phyloP scores from a whole-genome alignment of 2,329 filamentous ascomycete species.

The Lecanicillium sp. region DNA sequence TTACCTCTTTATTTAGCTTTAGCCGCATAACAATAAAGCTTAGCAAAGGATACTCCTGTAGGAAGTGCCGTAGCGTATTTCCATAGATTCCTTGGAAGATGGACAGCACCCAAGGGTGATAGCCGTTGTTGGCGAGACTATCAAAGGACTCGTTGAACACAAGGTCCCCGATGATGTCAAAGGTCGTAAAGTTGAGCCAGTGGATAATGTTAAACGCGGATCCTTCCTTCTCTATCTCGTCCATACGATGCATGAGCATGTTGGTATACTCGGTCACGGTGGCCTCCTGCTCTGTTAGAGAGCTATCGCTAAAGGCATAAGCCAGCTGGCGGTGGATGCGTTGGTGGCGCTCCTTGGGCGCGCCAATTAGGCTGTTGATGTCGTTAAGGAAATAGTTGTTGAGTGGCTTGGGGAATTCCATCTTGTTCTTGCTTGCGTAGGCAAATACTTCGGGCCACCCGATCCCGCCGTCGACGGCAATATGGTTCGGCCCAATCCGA shows the following conservation, averaged over 20 bases:
- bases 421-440: constrained; percentile 17
- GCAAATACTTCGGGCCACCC: constrained; percentile 31
- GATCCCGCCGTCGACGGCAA: constrained; percentile 29
- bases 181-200: constrained; percentile 33
- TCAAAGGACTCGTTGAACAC: constrained; percentile 38
- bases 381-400: constrained; percentile 12
- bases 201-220: constrained; percentile 22
- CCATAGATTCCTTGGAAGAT: constrained; percentile 18
- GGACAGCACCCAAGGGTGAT: constrained; percentile 23
- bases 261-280: constrained; percentile 24
- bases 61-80: constrained; percentile 14
- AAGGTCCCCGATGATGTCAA: constrained; percentile 37
- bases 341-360: constrained; percentile 17
- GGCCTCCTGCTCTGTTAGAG: constrained; percentile 26
- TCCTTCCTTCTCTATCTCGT: constrained; percentile 14
- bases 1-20: neutral
- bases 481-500: constrained; percentile 34
- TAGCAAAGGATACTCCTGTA: constrained; percentile 11
- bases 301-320: constrained; percentile 26
- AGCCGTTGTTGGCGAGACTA: constrained; percentile 25
- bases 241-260: constrained; percentile 20
- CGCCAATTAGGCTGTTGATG: constrained; percentile 15
- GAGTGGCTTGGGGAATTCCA: constrained; percentile 15
- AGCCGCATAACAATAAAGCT: neutral
- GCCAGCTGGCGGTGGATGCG: constrained; percentile 22